Conservation (phyloP, 2,329 filamentous ascomycete genomes). For the Hypoxylon sp. region DNA sequence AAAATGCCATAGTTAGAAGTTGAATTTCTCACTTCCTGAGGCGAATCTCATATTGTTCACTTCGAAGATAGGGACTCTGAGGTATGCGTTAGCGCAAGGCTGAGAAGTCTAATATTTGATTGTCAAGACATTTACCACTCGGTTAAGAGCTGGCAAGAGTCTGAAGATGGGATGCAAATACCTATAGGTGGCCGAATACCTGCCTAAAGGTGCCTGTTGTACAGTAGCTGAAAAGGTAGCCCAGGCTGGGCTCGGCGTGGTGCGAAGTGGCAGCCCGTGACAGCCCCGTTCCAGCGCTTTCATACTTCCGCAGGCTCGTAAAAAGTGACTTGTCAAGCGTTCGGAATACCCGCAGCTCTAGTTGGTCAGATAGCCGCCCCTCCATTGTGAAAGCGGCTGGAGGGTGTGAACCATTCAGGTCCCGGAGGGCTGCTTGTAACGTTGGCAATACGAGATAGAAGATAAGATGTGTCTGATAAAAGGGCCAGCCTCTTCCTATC, state of each 20-base stretch:
- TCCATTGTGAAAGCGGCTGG: background rate
- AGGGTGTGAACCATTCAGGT: background rate
- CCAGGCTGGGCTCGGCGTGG: too few species aligned
- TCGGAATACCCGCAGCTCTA: background rate
- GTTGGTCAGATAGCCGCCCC: conserved; percentile 16
- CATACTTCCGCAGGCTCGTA: background rate
- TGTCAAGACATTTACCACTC: too few species aligned
- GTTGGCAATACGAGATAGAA: background rate
- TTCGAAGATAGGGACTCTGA: conserved; percentile 5
- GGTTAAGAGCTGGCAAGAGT: too few species aligned
- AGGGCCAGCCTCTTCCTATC: too few species aligned
- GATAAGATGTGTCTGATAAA: background rate
- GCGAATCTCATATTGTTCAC: background rate
- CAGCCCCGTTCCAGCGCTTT: background rate
- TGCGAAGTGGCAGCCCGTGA: conserved; percentile 3
- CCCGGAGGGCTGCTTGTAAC: background rate
- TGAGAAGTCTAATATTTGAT: background rate
- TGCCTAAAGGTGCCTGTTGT: too few species aligned
- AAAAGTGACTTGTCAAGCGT: conserved; percentile 6
- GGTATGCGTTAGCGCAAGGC: background rate
- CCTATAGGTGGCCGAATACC: too few species aligned
- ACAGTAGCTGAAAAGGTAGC: too few species aligned
- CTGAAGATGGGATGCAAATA: background rate
- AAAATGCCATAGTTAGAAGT: background rate
- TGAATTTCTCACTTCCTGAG: background rate